Evolutionary conservation across 2,329 filamentous ascomycete genomes (phyloP), one percentile per base, ranked within the genome.

Genomic region (Sclerotinia trifoliorum): DNA sequence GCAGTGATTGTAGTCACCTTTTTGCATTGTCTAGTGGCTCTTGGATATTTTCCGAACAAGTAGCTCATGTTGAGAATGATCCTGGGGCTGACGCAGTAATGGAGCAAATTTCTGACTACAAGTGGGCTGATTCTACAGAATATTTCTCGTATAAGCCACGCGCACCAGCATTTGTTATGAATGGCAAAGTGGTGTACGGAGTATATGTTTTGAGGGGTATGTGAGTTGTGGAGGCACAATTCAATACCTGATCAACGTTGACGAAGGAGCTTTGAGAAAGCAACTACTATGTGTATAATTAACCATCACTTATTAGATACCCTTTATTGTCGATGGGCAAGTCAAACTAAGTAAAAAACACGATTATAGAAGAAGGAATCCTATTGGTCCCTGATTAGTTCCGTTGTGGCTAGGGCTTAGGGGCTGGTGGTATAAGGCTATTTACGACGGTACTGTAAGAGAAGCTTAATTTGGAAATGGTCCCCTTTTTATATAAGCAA

Each of bases 391-490:
- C 11, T 21, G 10, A 19, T 4, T 19, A 42, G 19, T 2, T 26
- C 46, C 29, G 46, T 26, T 51, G 46, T 62, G 60, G 60, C 60
- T 51, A 13, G 29, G 46, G 60, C 58, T 61, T 61, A 35, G 29
- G 60, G 60, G 60, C 60, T 51, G 46, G 51, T 51, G 46, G 51
- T 63, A 39, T 39, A 64, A 64, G 26, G 52, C 39, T 65, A 35
- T 3, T 10, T 49, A 55, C 39, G 39, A 42, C 39, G 39, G 39
- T 42, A 42, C 44, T 62, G 63, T 24, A 24, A 10, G 51, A 57
- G 42, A 65, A 65, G 63, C 51, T 65, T 57, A 57, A 44, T 65
- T 57, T 57, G 39, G 32, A 32, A 4, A 24, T 15, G 44, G 35
- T 26, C 32, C 52, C 49, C 26, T 19, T 44, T 48, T 48, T 44